Evolutionary conservation across 225 moss, liverwort and hornwort species (phyloP).

Genomic region (Asterella californica): DNA sequence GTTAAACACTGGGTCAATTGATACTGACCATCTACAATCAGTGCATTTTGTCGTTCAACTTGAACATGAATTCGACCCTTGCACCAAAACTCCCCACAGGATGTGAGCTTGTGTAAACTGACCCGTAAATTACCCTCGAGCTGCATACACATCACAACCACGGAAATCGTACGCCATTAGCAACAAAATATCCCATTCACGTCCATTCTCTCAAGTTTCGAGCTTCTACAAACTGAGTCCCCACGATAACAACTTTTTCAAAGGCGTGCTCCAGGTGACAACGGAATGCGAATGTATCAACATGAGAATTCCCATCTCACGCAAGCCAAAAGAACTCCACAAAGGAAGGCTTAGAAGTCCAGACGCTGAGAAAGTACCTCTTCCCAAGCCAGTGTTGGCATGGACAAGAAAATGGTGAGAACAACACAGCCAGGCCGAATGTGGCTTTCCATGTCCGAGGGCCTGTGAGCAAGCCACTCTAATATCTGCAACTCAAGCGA

Average conservation of each 20-base stretch:
- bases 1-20: background rate
- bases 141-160: conserved; percentile 34
- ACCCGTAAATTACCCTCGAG: conserved; percentile 50
- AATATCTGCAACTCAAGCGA: conserved; percentile 48
- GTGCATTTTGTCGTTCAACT: conserved; percentile 58
- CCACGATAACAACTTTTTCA: too few relatives aligned
- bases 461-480: conserved; percentile 80
- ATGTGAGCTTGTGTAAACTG: conserved; percentile 55
- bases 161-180: background rate
- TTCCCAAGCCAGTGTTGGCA: conserved; percentile 59
- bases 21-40: conserved; percentile 65
- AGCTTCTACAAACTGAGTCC: too few relatives aligned
- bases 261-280: too few relatives aligned
- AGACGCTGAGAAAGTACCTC: conserved; percentile 36
- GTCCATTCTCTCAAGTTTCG: too few relatives aligned
- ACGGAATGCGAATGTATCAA: too few relatives aligned
- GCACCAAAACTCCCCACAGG: conserved; percentile 65
- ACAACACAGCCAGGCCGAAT: conserved; percentile 92
- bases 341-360: background rate
- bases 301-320: background rate
- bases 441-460: conserved; percentile 89
- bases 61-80: conserved; percentile 79
- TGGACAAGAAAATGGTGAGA: conserved; percentile 67
- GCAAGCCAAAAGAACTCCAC: background rate
- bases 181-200: background rate